These are phyloP conservation scores for Chaetomiaceae sp. DNA, from an alignment of 2,329 filamentous ascomycete genomes.

Conservation along the genomic window DNA sequence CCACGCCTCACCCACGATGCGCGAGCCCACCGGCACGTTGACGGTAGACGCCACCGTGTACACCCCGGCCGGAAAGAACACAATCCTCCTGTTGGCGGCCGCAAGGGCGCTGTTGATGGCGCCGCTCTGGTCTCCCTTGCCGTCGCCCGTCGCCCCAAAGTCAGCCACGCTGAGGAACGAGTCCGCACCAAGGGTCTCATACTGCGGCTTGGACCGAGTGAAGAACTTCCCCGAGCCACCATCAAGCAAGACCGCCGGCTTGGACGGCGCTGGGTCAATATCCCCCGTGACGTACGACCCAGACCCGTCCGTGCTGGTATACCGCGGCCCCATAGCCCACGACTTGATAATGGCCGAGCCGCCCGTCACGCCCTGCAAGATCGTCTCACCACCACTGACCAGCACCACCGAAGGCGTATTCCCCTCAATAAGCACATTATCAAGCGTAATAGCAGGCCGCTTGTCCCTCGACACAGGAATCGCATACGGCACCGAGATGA, in stretches of 20 bases:
- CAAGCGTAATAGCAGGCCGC: no score
- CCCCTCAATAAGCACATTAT: no score
- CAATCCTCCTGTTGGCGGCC: slow-evolving; percentile 55
- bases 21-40: slow-evolving; percentile 70
- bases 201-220: slow-evolving; percentile 84
- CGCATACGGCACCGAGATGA: no score
- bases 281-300: slow-evolving; percentile 12
- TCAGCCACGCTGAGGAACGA: slow-evolving; percentile 80
- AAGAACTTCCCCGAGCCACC: slow-evolving; percentile 62
- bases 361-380: background rate
- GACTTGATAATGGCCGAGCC: slow-evolving; percentile 6
- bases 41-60: slow-evolving; percentile 68
- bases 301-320: slow-evolving; percentile 3
- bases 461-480: no score
- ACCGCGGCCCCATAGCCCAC: slow-evolving; percentile 22
- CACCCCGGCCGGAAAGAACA: slow-evolving; percentile 71
- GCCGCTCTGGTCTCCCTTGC: slow-evolving; percentile 77
- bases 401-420: no score
- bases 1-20: slow-evolving; percentile 89
- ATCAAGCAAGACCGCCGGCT: background rate
- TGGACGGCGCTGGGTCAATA: slow-evolving; percentile 8
- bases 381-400: slow-evolving; percentile 15
- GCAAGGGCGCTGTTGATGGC: slow-evolving; percentile 60
- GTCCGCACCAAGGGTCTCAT: slow-evolving; percentile 59
- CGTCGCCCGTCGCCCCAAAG: slow-evolving; percentile 80